These are phyloP conservation scores for Paecilomyces niveus DNA, from an alignment of 2,329 filamentous ascomycete species.

Conservation along the genomic window DNA sequence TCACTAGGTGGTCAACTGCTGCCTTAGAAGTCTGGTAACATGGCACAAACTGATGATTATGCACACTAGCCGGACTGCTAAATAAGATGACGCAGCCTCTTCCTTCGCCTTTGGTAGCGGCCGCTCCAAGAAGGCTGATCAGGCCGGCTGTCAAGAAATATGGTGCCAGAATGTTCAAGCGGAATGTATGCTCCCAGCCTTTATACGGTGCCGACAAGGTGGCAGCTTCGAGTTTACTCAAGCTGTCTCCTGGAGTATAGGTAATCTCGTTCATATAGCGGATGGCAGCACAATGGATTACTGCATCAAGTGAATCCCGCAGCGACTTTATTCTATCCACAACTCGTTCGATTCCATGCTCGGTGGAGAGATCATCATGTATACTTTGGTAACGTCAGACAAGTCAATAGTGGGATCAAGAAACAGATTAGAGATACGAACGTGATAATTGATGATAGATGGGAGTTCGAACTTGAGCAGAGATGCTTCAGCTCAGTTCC, in stretches of 20 bases:
- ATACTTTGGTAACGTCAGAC: slow-evolving; percentile 2
- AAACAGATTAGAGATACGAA: not conserved
- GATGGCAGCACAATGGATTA: slow-evolving; percentile 8
- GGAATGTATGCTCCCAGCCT: slow-evolving; percentile 9
- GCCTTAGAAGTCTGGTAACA: slow-evolving; percentile 10
- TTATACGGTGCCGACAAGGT: slow-evolving; percentile 8
- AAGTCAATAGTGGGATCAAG: not conserved
- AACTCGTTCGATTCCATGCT: slow-evolving; percentile 6
- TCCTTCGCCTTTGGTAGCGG: slow-evolving; percentile 10
- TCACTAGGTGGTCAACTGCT: slow-evolving; percentile 1
- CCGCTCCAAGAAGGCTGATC: slow-evolving; percentile 8
- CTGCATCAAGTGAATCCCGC: slow-evolving; percentile 2
- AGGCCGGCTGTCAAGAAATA: slow-evolving; percentile 14
- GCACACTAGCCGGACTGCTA: slow-evolving; percentile 13
- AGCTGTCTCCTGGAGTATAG: slow-evolving; percentile 6
- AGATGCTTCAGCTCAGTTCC: slow-evolving; percentile 5
- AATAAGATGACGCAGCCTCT: slow-evolving; percentile 14
- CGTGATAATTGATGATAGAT: not conserved
- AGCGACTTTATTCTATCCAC: slow-evolving; percentile 4
- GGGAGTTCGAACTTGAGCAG: not conserved
- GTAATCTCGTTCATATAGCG: slow-evolving; percentile 7
- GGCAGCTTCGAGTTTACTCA: slow-evolving; percentile 6
- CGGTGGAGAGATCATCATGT: slow-evolving; percentile 7
- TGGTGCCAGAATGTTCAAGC: slow-evolving; percentile 10
- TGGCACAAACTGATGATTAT: slow-evolving; percentile 12